These are phyloP conservation scores for Pseudogymnoascus sp. DNA, from an alignment of 2,329 filamentous ascomycete species.

Conservation along the genomic window DNA sequence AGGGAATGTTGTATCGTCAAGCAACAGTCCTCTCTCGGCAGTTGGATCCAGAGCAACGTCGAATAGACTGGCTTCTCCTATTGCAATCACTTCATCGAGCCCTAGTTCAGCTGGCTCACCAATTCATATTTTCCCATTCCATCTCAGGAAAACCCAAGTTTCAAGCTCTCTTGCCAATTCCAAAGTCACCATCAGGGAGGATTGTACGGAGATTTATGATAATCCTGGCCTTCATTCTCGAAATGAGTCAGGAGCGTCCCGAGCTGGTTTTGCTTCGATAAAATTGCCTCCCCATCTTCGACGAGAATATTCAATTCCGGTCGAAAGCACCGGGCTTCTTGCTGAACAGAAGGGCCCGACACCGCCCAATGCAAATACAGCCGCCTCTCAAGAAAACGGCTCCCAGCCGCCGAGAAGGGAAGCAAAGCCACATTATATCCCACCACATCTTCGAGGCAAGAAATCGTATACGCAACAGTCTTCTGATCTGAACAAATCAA, in stretches of 20 bases:
- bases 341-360: neutral
- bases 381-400: neutral
- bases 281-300: neutral
- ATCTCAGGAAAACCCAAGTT: neutral
- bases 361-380: neutral
- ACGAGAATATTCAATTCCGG: neutral
- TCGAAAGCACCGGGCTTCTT: neutral
- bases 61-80: neutral
- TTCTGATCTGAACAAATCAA: neutral
- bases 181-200: neutral
- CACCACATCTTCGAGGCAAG: constrained; percentile 13
- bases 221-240: neutral
- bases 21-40: neutral
- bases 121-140: neutral
- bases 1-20: neutral
- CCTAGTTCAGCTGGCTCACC: constrained; percentile 6
- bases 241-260: neutral
- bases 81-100: neutral
- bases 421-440: constrained; percentile 1
- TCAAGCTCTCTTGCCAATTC: neutral
- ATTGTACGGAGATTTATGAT: neutral
- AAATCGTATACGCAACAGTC: neutral
- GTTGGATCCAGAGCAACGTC: neutral
- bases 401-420: neutral
- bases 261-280: neutral